phyloP scores from a whole-genome alignment of 2,329 filamentous ascomycete genomes.

The Paecilomyces sp. region DNA sequence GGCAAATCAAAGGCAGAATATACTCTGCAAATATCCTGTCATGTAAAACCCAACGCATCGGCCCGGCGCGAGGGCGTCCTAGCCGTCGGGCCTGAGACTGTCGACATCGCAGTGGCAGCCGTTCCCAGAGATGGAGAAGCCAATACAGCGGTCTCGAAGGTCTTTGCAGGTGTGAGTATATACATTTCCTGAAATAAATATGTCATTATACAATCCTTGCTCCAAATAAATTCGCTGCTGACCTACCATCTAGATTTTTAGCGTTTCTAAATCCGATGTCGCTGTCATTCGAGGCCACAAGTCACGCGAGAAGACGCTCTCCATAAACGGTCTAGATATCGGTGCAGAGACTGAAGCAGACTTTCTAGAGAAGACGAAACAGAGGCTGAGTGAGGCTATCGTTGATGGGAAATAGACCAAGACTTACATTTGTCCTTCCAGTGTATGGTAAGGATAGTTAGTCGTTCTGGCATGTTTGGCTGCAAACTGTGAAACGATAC shows the following conservation, averaged over 20 bases:
- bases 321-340: conserved; percentile 22
- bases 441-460: neutral
- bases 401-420: neutral
- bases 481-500: neutral
- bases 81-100: conserved; percentile 47
- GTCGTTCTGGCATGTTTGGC: neutral
- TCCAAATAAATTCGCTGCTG: neutral
- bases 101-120: conserved; percentile 61
- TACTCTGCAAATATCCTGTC: conserved; percentile 55
- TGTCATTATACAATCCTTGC: neutral
- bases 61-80: conserved; percentile 56
- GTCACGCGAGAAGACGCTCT: conserved; percentile 57
- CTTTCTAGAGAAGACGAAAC: conserved; percentile 16
- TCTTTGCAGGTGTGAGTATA: conserved; percentile 52
- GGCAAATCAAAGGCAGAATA: conserved; percentile 9
- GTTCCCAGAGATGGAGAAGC: conserved; percentile 61
- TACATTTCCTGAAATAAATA: neutral
- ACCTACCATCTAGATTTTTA: conserved; percentile 42
- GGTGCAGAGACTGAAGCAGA: conserved; percentile 23
- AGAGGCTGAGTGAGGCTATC: conserved; percentile 9
- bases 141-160: conserved; percentile 57
- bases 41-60: conserved; percentile 60
- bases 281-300: conserved; percentile 57
- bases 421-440: neutral
- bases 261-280: conserved; percentile 57